These are phyloP conservation scores for Leonotis leonurus DNA, from an alignment of 257 asterid genomes.

Conservation along the genomic window DNA sequence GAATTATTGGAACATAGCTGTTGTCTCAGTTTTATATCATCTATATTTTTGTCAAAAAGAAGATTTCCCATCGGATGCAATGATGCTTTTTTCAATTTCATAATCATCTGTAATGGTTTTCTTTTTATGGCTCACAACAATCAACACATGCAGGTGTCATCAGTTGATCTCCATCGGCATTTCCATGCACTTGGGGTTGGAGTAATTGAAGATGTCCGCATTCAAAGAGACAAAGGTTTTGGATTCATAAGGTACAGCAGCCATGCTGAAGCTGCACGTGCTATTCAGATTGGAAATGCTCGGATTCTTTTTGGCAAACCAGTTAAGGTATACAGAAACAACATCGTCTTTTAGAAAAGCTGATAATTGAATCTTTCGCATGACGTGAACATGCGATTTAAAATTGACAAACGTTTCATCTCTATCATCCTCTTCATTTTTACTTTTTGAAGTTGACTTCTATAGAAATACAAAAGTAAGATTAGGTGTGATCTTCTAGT, in stretches of 20 bases:
- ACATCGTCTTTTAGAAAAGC: background rate
- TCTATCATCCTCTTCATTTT: no score
- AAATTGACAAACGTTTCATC: no score
- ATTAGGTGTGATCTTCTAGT: no score
- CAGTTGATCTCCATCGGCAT: slow-evolving; percentile 64
- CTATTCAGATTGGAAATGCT: slow-evolving; percentile 76
- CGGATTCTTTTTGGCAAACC: slow-evolving; percentile 53
- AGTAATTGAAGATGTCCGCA: slow-evolving; percentile 72
- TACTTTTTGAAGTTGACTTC: no score
- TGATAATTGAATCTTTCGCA: background rate
- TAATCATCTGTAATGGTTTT: background rate
- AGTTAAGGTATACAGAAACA: slow-evolving; percentile 51
- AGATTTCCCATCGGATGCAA: background rate
- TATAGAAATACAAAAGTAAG: no score
- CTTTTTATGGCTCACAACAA: background rate
- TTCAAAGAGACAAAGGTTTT: slow-evolving; percentile 84
- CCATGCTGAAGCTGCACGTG: slow-evolving; percentile 85
- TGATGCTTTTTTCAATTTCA: background rate
- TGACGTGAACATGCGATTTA: background rate
- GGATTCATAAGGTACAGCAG: slow-evolving; percentile 75
- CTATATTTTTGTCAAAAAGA: background rate
- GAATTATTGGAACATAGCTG: background rate
- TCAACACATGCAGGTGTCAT: slow-evolving; percentile 46
- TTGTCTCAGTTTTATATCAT: background rate
- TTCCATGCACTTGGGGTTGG: slow-evolving; percentile 73